Evolutionary conservation across 805 yeast genomes (phyloP), one percentile per base, ranked within the genome.

Genomic region (Starmera quercuum): DNA sequence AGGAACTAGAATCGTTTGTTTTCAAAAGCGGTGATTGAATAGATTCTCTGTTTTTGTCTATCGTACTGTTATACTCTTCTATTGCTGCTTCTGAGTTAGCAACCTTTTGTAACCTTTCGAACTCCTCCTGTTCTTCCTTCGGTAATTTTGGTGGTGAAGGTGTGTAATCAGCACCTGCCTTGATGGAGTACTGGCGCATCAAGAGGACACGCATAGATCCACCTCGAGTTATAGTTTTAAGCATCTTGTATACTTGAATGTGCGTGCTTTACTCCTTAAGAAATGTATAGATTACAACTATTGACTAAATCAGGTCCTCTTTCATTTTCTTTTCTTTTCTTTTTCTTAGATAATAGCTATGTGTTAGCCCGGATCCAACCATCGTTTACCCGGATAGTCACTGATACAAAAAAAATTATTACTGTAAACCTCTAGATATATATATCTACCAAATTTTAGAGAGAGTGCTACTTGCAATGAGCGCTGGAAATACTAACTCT

Each of bases 111-210:
- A 90, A 72, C 27, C 72, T 68, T 53, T 92, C 98, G 58, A 92
- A 90, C 60, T 92, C 98, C 46, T 80, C 87, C 56, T 85, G 95
- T 33, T 84, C 84, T 42, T 82, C 80, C 36, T 76, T 73, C 14
- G 85, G 79, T n/a, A 85, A 65, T 38, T 74, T 71, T 17, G 90
- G 90, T 4, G 95, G 95, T 9, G 54, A 48, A 4, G 59, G 54
- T 0, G 51, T 38, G 29, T 44, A 39, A 21, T 40, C 40, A 18
- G 46, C 38, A 10, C 19, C 19, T 20, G 35, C 29, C 30, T 50
- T 50, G 13, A 41, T 31, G 5, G 55, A 50, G 34, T 41, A 42
- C 4, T 29, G 21, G 21, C 54, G 48, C 3, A 27, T 35, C 3
- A 29, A 6, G 11, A 7, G 11, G 14, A 16, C 11, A 10, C 18